Evolutionary conservation across 2,329 filamentous ascomycete species (phyloP).

Genomic region (Exophiala dermatitidis): DNA sequence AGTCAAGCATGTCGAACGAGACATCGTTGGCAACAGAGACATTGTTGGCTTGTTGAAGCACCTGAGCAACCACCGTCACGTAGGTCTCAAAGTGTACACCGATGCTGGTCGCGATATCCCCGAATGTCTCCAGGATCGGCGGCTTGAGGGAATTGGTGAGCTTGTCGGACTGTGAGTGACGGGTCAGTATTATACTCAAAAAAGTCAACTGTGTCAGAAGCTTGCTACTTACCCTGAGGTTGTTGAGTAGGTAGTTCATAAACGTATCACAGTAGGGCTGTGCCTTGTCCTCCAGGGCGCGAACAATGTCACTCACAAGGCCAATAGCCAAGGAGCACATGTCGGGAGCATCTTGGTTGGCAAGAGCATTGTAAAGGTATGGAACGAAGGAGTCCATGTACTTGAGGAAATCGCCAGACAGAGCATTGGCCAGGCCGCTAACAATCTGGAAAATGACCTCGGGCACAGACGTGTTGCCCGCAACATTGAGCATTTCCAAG

Average conservation of each 20-base stretch:
- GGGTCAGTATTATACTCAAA: conserved; percentile 29
- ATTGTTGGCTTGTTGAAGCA: conserved; percentile 83
- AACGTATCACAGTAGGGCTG: conserved; percentile 95
- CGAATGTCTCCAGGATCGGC: conserved; percentile 94
- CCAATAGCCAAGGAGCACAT: conserved; percentile 97
- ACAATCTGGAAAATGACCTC: conserved; percentile 90
- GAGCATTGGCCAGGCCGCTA: conserved; percentile 80
- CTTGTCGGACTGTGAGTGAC: conserved; percentile 58
- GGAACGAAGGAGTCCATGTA: conserved; percentile 96
- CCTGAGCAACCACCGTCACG: conserved; percentile 81
- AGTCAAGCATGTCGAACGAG: conserved; percentile 93
- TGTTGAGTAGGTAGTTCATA: conserved; percentile 96
- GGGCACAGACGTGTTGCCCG: conserved; percentile 85
- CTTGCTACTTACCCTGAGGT: conserved; percentile 51
- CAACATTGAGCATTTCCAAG: conserved; percentile 68
- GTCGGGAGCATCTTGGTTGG: conserved; percentile 89
- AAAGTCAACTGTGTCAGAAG: conserved; percentile 42
- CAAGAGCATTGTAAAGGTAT: conserved; percentile 87
- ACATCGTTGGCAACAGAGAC: conserved; percentile 73
- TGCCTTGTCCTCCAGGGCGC: conserved; percentile 80
- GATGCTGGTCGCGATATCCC: conserved; percentile 93
- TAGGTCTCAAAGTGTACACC: conserved; percentile 88
- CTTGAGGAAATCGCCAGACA: conserved; percentile 88
- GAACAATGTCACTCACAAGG: conserved; percentile 90
- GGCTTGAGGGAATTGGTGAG: conserved; percentile 96